These are phyloP conservation scores for Hyaloscypha finlandica DNA, from an alignment of 495 filamentous ascomycete species.

Conservation along the genomic window DNA sequence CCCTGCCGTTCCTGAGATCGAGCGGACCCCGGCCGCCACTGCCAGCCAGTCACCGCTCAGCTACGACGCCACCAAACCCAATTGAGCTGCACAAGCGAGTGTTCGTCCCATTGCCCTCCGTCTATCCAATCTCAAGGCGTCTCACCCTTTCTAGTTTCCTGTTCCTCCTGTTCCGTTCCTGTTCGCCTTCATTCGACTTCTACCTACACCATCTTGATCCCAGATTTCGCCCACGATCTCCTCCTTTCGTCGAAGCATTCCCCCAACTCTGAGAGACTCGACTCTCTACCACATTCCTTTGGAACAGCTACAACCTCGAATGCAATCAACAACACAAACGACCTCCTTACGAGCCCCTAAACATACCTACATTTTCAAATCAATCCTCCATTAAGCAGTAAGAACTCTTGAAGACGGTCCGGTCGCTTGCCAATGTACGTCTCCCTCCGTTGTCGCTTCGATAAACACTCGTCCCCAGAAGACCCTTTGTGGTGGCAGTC, in stretches of 20 bases:
- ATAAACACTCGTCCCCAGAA: conserved; percentile 10
- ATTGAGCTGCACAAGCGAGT: not conserved
- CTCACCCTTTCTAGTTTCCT: conserved; percentile 8
- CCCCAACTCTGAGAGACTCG: conserved; percentile 46
- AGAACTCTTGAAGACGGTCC: conserved; percentile 19
- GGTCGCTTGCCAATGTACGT: conserved; percentile 24
- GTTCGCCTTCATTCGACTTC: conserved; percentile 35
- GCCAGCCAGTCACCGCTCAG: not conserved
- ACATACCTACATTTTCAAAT: not conserved
- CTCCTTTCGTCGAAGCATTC: conserved; percentile 34
- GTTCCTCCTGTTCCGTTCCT: conserved; percentile 30
- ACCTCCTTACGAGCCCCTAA: not conserved
- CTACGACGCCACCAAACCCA: not conserved
- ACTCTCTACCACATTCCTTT: conserved; percentile 64
- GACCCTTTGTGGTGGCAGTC: not conserved
- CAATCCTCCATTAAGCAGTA: not conserved
- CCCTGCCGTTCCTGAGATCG: not conserved
- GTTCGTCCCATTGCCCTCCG: not conserved
- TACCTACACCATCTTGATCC: conserved; percentile 27
- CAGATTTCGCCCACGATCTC: conserved; percentile 14
- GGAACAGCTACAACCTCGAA: conserved; percentile 40
- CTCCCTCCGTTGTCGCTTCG: not conserved
- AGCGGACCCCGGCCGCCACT: not conserved
- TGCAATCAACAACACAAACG: conserved; percentile 12
- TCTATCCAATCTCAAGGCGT: not conserved